phyloP scores from a whole-genome alignment of 2,329 filamentous ascomycete species.

The Orbilia ellipsospora region DNA sequence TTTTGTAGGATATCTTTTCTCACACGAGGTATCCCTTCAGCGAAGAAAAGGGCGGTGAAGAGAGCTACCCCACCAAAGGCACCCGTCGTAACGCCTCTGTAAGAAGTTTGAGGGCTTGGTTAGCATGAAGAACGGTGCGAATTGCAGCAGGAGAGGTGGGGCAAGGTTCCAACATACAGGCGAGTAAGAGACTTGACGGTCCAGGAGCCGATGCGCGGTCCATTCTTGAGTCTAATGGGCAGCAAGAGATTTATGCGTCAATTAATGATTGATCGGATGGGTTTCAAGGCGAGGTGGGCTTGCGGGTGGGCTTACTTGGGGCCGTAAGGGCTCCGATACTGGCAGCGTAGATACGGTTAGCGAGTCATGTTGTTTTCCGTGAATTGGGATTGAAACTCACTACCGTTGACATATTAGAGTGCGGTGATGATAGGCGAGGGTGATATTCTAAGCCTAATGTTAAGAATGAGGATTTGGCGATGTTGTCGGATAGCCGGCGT shows the following conservation, averaged over 20 bases:
- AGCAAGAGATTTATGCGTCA: neutral
- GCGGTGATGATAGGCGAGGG: neutral
- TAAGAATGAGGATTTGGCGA: conserved; percentile 1
- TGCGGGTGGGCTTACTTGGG: conserved; percentile 56
- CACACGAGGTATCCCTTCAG: conserved; percentile 59
- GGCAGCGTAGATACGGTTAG: conserved; percentile 8
- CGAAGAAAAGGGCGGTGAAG: conserved; percentile 56
- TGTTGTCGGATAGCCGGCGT: neutral
- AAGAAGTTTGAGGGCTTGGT: neutral
- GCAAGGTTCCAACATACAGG: conserved; percentile 46
- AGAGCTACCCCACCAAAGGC: conserved; percentile 58
- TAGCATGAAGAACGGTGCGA: conserved; percentile 6
- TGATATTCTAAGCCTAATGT: neutral
- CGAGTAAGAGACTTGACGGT: conserved; percentile 55
- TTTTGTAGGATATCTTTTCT: conserved; percentile 58
- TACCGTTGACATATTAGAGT: conserved; percentile 17
- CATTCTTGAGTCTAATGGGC: conserved; percentile 56
- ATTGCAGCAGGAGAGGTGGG: neutral
- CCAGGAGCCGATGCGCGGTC: conserved; percentile 54
- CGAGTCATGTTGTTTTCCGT: neutral
- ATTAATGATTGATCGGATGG: neutral
- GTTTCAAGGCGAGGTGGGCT: neutral
- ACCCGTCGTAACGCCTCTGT: conserved; percentile 56
- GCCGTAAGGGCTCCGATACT: conserved; percentile 56
- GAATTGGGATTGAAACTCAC: conserved; percentile 8